A percentile compares a stretch with the other conserved stretches of the same genome.
phyloP scores from a whole-genome alignment of 2,329 filamentous ascomycete genomes.

The Metarhizium brunneum region DNA sequence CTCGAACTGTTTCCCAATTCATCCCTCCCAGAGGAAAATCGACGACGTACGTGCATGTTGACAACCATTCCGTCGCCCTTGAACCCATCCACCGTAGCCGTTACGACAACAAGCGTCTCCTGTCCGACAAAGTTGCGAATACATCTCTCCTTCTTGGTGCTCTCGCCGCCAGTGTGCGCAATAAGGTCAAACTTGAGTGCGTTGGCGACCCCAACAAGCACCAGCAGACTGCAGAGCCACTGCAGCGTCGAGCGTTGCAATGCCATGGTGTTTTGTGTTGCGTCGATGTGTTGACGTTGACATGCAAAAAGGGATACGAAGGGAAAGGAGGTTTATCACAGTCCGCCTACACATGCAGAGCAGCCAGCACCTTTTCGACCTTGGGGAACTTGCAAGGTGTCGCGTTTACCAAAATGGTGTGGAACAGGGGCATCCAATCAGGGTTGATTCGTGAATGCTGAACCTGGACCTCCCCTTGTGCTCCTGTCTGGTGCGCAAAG shows the following conservation, averaged over 20 bases:
- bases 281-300: slow-evolving; percentile 6
- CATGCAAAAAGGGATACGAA: neutral
- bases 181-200: slow-evolving; percentile 92
- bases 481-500: neutral
- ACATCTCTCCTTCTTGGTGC: slow-evolving; percentile 69
- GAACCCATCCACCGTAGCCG: slow-evolving; percentile 73
- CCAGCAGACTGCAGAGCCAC: slow-evolving; percentile 47
- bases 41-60: slow-evolving; percentile 73
- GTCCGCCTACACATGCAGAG: neutral
- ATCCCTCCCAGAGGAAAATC: neutral
- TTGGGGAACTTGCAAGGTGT: slow-evolving; percentile 5
- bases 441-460: neutral
- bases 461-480: too few relatives aligned
- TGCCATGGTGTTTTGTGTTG: slow-evolving; percentile 30
- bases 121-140: slow-evolving; percentile 91
- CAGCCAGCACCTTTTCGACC: neutral
- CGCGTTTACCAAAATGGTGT: slow-evolving; percentile 2
- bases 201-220: slow-evolving; percentile 43
- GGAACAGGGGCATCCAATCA: slow-evolving; percentile 1
- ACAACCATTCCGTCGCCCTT: slow-evolving; percentile 88
- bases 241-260: slow-evolving; percentile 43
- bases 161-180: slow-evolving; percentile 44
- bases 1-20: neutral
- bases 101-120: slow-evolving; percentile 93
- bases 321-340: neutral